Evolutionary conservation across 2,329 filamentous ascomycete genomes (phyloP), one percentile per base, ranked within the genome.

Genomic region (Monilinia fructicola): DNA sequence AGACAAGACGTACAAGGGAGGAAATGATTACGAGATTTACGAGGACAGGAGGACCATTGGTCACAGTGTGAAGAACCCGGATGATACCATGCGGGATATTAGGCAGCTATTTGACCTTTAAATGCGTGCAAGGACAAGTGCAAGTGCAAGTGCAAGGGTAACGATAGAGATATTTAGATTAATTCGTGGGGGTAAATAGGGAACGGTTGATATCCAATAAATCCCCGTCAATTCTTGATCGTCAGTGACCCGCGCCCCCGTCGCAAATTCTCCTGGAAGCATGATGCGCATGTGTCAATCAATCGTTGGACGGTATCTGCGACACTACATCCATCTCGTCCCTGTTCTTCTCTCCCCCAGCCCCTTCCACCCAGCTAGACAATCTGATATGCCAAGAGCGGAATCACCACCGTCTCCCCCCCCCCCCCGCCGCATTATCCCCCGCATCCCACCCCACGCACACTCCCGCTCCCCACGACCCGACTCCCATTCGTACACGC

Each of bases 21-120:
- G 95, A 69, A 99, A 98, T 78, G 95, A 99, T 80, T 94, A 89
- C 77, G 94, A 98, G 82, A 97, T 99, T 77, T 98, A 90, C 79
- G 83, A 81, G 71, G 94, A 98, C 77, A 76, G 84, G 65, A 85
- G 94, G 75, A 96, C 91, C 46, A 88, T 90, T 68, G 95, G 95
- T 2, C 95, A 99, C 80, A 83, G 88, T 35, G 95, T 98, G 71
- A 87, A 83, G 72, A 85, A 84, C 53, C 94, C 94, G 9, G 89
- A 93, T 67, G 92, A 98, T 75, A 97, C 93, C 55, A 87, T 90
- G 74, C 85, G 81, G 73, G 83, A 92, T 78, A 76, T 99, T 74
- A 94, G 89, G 83, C 87, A 95, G 82, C 73, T 95, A 62, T 97
- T 98, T 76, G 81, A 85, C 69, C 78, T 93, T 68, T 90, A 74